Base-by-base conservation (phyloP, 2,329 filamentous ascomycete genomes). In the Penicillium griseofulvum region DNA sequence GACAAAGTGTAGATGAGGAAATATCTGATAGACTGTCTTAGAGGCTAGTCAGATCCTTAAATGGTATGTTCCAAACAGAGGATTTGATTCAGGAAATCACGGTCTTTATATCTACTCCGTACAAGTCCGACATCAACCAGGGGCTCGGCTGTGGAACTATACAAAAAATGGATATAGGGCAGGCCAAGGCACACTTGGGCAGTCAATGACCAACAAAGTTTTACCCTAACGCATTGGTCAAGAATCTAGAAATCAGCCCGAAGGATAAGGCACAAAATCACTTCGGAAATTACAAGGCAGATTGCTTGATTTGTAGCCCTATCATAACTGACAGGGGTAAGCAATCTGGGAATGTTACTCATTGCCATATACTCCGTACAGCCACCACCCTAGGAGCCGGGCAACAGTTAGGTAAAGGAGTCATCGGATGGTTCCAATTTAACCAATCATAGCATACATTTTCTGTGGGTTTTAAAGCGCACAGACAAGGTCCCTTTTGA, bases 171-270 rank as follows among this genome's bases (percentile, higher is more conserved):
- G 10, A 11, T 3, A n/a, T 46, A 52, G 41, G 49, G 34, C 26
- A 52, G 42, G 22, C 17, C 39, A 38, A 54, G 46, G 38, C 52
- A 49, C 19, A 54, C 36, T 48, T 29, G 19, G 48, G 38, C 48
- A 34, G 14, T 34, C 17, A 12, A 31, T 19, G n/a, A 38, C 50
- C 12, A 41, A 49, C 26, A 41, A 41, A 22, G 19, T 33, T 26
- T 26, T 31, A 16, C 29, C 16, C 44, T 10, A 22, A 34, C 43
- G 10, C 42, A 53, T 38, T 38, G 36, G 28, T 14, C 28, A n/a
- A 34, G 4, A 37, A 42, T 33, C 14, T 33, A 16, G 11, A 1
- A 17, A 9, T 45, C 8, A 39, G 17, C n/a, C 26, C 22, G 4
- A 24, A 48, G 28, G 22, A n/a, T 29, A 31, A 17, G 17, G 28